Evolutionary conservation across 2,329 filamentous ascomycete species (phyloP), one percentile per base, ranked within the genome.

Genomic region (Corynespora cassiicola): DNA sequence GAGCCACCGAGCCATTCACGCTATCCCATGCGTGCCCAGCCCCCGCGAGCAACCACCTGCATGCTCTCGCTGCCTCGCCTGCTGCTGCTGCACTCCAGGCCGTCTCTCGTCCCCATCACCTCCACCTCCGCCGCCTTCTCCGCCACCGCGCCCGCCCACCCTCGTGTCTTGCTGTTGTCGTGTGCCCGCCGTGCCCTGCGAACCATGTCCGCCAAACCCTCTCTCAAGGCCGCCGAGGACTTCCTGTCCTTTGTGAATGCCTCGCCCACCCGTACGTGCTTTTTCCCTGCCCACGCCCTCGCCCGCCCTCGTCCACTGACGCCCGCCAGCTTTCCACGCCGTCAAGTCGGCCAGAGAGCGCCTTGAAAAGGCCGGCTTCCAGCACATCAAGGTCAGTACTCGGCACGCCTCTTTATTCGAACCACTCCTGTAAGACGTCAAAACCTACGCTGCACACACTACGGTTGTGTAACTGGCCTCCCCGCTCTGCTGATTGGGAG

Each of bases 171-270:
- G 43, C 54, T 39, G 35, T 42, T 50, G 34, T 49, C 47, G 31
- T 46, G 39, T 50, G 41, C n/a, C n/a, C n/a, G n/a, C n/a, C n/a
- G n/a, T n/a, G n/a, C 54, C 36, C 25, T 49, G 10, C 47, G 47
- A 38, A 57, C 53, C 45, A 70, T 70, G 66, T 44, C 65, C 17
- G 45, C 60, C 52, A 69, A 68, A 42, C 66, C 68, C 9, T 71
- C 72, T 2, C 61, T 74, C 39, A 58, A 71, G 45, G 72, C 64
- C 39, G 88, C 88, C 37, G 75, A 87, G 71, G 89, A 95, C 76
- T 96, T 96, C 70, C 74, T 96, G 64, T 86, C 89, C 72, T 96
- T 96, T 74, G 86, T 96, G 68, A 95, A 96, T 72, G 88, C 86
- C 49, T 96, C 91, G 42, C 94, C 94, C 9, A 95, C 91, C 36